These are phyloP conservation scores for Mollisiaceae sp. DNA, from an alignment of 2,329 filamentous ascomycete species.

Conservation along the genomic window DNA sequence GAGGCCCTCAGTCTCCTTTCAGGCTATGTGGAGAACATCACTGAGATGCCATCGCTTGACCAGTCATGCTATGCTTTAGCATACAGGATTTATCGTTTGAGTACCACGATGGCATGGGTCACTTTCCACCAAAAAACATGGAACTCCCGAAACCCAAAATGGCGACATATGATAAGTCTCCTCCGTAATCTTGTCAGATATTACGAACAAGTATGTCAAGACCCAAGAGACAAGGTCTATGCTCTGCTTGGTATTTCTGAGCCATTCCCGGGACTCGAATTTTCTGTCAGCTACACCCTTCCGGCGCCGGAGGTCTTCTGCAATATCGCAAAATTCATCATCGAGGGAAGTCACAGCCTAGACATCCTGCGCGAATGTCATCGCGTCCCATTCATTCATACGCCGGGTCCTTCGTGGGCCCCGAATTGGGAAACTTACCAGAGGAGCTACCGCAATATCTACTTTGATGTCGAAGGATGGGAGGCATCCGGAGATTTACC, in stretches of 20 bases:
- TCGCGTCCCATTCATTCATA: neutral
- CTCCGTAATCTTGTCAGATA: slow-evolving; percentile 1
- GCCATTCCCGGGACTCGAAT: neutral
- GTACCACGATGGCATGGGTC: neutral
- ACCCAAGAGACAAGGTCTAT: slow-evolving; percentile 17
- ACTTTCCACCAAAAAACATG: neutral
- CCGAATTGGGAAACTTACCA: slow-evolving; percentile 11
- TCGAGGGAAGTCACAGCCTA: slow-evolving; percentile 4
- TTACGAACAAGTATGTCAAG: slow-evolving; percentile 2
- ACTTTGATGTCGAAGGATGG: neutral
- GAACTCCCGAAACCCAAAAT: neutral
- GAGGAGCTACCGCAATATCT: neutral
- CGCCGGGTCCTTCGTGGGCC: slow-evolving; percentile 12
- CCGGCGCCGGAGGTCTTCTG: slow-evolving; percentile 11
- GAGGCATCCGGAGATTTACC: neutral
- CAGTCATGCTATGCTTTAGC: neutral
- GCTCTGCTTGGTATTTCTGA: slow-evolving; percentile 14
- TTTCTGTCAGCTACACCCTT: slow-evolving; percentile 9
- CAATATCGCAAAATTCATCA: slow-evolving; percentile 14
- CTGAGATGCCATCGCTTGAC: neutral
- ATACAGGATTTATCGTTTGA: neutral
- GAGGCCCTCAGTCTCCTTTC: neutral
- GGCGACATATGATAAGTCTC: neutral
- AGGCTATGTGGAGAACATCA: neutral
- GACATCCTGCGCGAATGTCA: slow-evolving; percentile 11